Evolutionary conservation across 805 yeast species (phyloP), one percentile per base, ranked within the genome.

Genomic region (Scheffersomyces coipomensis): DNA sequence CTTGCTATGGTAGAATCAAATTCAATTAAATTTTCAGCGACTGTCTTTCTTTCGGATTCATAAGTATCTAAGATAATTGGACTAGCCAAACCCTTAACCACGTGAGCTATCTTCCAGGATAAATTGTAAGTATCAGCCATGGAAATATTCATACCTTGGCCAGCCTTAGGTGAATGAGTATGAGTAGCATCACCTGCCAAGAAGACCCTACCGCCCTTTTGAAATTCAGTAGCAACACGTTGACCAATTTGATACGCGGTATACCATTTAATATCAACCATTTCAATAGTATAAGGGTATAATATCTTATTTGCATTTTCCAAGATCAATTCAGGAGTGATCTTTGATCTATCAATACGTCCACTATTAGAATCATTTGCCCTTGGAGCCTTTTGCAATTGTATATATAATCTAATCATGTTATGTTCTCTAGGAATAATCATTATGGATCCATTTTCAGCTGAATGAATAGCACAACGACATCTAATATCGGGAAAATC

Each of bases 131-230:
- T 58, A 41, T 58, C 64, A 23, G 25, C 33, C 42, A 39, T 39
- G 5, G 42, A 39, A 19, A 55, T 60, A 62, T 91, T 91, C 43
- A 91, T 75, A 22, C 99, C 99, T 63, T 93, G 99, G 9, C 99
- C 99, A 3, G 97, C 97, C 42, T 93, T 71, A 2, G 99, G 99
- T 59, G 93, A 97, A 1, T 96, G 88, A 0, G 97, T 85, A 52
- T 91, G 99, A 0, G 98, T 97, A 1, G 99, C 98, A 63, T 91
- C 99, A 23, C 99, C 99, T 8, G 91, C 86, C n/a, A 91, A 66
- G 0, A 97, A 98, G 19, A 90, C 75, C 46, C 98, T 41, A 38
- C 51, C 48, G 34, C 40, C 24, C 12, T 44, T 39, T 11, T 23
- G n/a, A 29, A 39, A 39, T 7, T 35, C 29, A 15, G 42, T 38